Evolutionary conservation across 2,329 filamentous ascomycete genomes (phyloP).

Genomic region (Diaporthe amygdali): DNA sequence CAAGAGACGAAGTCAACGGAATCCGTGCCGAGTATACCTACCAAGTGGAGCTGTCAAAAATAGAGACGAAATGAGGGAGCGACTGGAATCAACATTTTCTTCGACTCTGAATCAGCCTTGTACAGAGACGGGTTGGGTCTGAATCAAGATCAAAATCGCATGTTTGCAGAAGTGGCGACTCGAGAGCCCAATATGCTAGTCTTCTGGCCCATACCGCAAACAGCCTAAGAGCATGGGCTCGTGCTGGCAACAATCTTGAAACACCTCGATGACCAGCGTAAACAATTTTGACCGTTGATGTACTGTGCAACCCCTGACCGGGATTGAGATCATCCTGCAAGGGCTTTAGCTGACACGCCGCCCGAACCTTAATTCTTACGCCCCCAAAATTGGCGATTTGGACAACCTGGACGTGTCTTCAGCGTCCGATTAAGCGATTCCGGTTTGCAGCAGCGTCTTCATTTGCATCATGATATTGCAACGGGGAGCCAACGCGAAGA

Average conservation of each 20-base stretch:
- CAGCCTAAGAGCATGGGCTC: not conserved
- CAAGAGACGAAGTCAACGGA: not conserved
- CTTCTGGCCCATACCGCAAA: too few relatives aligned
- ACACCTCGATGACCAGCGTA: not conserved
- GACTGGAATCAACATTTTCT: not conserved
- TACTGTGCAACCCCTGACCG: not conserved
- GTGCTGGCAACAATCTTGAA: not conserved
- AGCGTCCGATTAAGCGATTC: too few relatives aligned
- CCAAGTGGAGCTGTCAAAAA: constrained; percentile 5
- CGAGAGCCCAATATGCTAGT: not conserved
- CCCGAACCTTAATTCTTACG: not conserved
- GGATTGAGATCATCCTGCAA: too few relatives aligned
- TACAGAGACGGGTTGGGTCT: not conserved
- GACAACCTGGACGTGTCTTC: not conserved
- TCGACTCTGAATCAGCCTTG: too few relatives aligned
- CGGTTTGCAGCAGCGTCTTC: not conserved
- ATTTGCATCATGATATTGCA: not conserved
- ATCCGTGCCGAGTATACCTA: constrained; percentile 15
- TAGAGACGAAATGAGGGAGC: not conserved
- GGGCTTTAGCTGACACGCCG: too few relatives aligned
- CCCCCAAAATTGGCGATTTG: not conserved
- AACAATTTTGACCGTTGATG: too few relatives aligned
- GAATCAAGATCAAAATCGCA: not conserved
- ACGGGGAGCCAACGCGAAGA: not conserved
- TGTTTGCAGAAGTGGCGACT: not conserved